A percentile compares a stretch with the other conserved stretches of the same genome.
phyloP scores from a whole-genome alignment of 805 yeast genomes.

The Grigorovia yakushimaensis region DNA sequence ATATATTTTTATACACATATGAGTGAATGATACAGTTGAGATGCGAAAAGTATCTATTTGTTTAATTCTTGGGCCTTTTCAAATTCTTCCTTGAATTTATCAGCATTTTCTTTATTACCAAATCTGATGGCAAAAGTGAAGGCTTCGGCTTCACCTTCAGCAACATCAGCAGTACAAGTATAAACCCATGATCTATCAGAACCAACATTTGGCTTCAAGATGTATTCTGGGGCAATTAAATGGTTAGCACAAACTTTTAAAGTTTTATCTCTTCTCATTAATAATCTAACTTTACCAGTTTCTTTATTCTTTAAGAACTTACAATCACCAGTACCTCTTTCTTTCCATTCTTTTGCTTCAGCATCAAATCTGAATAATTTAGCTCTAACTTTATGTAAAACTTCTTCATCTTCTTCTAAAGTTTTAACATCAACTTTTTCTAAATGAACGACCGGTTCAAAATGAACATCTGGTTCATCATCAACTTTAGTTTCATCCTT shows the following conservation, averaged over 20 bases:
- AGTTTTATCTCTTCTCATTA: conserved; percentile 99
- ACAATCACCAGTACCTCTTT: conserved; percentile 98
- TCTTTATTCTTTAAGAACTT: conserved; percentile 86
- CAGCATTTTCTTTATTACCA: conserved; percentile 87
- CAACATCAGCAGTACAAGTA: conserved; percentile 83
- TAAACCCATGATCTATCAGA: conserved; percentile 98
- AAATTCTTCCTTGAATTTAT: conserved; percentile 86
- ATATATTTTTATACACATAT: no score
- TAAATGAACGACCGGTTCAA: conserved; percentile 90
- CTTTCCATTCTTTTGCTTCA: conserved; percentile 92
- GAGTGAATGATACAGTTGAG: not conserved
- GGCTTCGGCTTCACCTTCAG: conserved; percentile 95
- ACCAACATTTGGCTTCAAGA: conserved; percentile 86
- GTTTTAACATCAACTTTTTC: conserved; percentile 96
- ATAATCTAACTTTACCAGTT: conserved; percentile 72
- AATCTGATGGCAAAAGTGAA: conserved; percentile 95
- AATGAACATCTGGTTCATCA: conserved; percentile 55
- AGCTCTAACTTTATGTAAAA: conserved; percentile 79
- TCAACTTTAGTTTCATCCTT: conserved; percentile 22
- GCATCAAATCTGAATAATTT: conserved; percentile 84
- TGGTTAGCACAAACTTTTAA: conserved; percentile 98
- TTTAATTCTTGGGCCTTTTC: conserved; percentile 70
- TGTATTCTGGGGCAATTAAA: conserved; percentile 71
- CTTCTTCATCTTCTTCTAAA: conserved; percentile 85
- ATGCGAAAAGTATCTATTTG: conserved; percentile 29